Conservation (phyloP, 164 flowering plant genomes). For the Protea cynaroides region DNA sequence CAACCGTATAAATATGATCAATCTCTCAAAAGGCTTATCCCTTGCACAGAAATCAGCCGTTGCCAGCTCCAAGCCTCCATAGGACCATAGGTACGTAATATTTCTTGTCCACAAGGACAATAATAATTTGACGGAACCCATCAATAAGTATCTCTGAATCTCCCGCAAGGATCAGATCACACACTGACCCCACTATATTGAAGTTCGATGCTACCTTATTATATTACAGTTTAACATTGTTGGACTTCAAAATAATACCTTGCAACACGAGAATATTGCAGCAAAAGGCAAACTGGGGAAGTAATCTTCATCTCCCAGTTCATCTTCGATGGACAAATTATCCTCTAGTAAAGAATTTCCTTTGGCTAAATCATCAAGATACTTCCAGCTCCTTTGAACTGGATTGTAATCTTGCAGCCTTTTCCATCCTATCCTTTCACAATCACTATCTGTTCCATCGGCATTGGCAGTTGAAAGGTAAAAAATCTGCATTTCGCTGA, state of each 20-base stretch:
- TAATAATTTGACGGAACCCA: no score
- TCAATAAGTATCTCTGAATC: no score
- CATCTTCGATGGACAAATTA: conserved; percentile 50
- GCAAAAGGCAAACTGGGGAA: conserved; percentile 91
- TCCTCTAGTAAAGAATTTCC: conserved; percentile 36
- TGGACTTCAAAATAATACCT: conserved; percentile 38
- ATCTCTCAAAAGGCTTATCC: no score
- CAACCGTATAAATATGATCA: no score
- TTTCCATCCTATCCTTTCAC: conserved; percentile 81
- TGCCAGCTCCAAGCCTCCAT: no score
- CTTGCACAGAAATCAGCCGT: no score
- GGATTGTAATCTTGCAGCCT: conserved; percentile 69
- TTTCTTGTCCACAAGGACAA: no score
- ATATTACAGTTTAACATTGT: background rate
- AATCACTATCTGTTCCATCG: conserved; percentile 66
- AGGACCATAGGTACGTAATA: no score
- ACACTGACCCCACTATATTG: no score
- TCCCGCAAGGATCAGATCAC: no score
- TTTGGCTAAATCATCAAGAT: conserved; percentile 55
- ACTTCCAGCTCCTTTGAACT: conserved; percentile 61
- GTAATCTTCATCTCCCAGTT: conserved; percentile 67
- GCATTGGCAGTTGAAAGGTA: conserved; percentile 61
- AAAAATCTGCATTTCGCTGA: conserved; percentile 59
- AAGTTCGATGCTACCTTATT: no score
- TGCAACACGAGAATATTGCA: conserved; percentile 75